Evolutionary conservation across 352 stramenopile genomes (phyloP).

Genomic region (Pythium sp.): DNA sequence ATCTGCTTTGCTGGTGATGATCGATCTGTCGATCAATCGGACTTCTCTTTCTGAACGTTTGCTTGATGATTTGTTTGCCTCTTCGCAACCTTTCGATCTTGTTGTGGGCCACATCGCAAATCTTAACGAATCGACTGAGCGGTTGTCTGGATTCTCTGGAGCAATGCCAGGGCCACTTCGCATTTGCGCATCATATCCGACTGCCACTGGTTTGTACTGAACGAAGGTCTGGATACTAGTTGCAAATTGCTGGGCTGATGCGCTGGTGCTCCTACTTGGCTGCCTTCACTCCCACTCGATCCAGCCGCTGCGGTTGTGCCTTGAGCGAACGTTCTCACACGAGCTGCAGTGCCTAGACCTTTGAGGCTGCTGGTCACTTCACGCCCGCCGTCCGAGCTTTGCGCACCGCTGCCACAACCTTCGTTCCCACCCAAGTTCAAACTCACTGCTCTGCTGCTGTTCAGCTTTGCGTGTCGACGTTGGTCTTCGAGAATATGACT

Average conservation of each 20-base stretch:
- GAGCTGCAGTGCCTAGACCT: slow-evolving; percentile 1
- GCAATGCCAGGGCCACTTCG: slow-evolving; percentile 35
- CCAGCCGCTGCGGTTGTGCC: neutral
- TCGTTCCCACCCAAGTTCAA: neutral
- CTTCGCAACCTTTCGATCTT: slow-evolving; percentile 6
- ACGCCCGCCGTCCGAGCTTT: neutral
- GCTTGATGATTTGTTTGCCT: neutral
- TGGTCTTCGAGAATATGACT: slow-evolving; percentile 22
- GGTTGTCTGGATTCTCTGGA: slow-evolving; percentile 42
- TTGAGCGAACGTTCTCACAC: neutral
- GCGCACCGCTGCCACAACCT: neutral
- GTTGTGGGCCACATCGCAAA: neutral
- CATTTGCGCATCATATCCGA: slow-evolving; percentile 43
- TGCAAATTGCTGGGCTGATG: neutral
- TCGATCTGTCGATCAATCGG: neutral
- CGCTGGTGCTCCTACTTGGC: neutral
- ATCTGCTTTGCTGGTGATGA: neutral
- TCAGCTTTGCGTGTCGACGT: slow-evolving; percentile 10
- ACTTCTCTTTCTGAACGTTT: neutral
- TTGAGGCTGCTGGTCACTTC: slow-evolving; percentile 8
- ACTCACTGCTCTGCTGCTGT: neutral
- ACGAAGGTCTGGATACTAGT: neutral
- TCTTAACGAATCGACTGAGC: slow-evolving; percentile 1
- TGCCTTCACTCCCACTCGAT: neutral
- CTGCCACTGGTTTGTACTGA: slow-evolving; percentile 25